Evolutionary conservation across 2,329 filamentous ascomycete genomes (phyloP).

Genomic region (Cladophialophora bantiana): DNA sequence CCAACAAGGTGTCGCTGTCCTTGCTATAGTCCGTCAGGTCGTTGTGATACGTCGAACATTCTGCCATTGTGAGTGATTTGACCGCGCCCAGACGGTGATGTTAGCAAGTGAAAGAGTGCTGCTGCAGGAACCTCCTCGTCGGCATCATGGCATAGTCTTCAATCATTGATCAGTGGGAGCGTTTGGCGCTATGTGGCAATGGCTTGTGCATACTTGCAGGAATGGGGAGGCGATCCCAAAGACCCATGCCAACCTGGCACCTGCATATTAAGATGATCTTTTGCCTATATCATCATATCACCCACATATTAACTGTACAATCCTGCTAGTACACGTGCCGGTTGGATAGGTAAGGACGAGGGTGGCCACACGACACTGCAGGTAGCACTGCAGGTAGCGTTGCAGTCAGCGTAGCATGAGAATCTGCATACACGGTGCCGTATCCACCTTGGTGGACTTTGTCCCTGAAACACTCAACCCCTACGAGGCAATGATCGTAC

Average conservation of each 20-base stretch:
- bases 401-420: background rate
- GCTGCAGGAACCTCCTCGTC: background rate
- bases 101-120: background rate
- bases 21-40: background rate
- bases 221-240: background rate
- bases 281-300: background rate
- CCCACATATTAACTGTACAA: background rate
- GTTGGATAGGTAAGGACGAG: background rate
- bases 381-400: background rate
- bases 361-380: background rate
- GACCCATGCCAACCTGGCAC: background rate
- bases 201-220: background rate
- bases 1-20: constrained; percentile 1
- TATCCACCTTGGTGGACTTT: background rate
- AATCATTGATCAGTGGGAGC: background rate
- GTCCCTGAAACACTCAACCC: background rate
- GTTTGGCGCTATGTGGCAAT: background rate
- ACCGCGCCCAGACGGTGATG: background rate
- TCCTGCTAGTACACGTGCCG: background rate
- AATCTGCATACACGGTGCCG: background rate
- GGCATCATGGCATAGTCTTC: background rate
- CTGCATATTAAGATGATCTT: background rate
- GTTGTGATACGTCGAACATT: background rate
- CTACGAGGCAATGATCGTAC: no score
- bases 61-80: background rate